Conservation (phyloP, 75 land plant genomes). For the Picea glauca region DNA sequence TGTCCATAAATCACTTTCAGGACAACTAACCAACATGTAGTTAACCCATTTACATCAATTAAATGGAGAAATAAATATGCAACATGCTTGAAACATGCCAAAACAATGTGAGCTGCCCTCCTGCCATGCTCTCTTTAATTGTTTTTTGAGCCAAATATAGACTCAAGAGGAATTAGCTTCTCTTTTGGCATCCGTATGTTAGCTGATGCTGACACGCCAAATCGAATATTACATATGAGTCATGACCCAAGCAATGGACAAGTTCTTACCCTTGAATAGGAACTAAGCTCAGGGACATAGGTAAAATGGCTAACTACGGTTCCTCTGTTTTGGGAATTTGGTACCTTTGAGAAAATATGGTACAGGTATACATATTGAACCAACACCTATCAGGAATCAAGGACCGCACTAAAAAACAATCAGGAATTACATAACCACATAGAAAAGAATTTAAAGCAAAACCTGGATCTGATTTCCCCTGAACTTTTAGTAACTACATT, state of each 20-base stretch:
- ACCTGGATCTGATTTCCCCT: background rate
- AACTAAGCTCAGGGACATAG: background rate
- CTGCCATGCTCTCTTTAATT: background rate
- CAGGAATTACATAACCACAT: background rate
- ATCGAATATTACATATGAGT: background rate
- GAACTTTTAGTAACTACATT: background rate
- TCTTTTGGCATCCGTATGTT: background rate
- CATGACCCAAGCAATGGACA: background rate
- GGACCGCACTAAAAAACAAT: background rate
- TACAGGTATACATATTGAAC: background rate
- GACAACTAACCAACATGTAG: too few relatives aligned
- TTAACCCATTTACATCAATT: background rate
- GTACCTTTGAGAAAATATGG: background rate
- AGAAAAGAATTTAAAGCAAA: background rate
- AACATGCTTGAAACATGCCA: background rate
- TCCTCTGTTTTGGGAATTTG: background rate
- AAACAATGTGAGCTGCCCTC: background rate
- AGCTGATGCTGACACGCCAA: background rate
- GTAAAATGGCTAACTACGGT: background rate
- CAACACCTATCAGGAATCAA: too few relatives aligned
- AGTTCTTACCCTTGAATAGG: background rate
- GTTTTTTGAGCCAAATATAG: background rate
- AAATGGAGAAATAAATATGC: background rate
- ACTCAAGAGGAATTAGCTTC: background rate
- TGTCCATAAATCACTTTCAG: too few relatives aligned